Evolutionary conservation across 1,284 basidiomycete species (phyloP), one percentile per base, ranked within the genome.

Genomic region (Ceratobasidium sp.): DNA sequence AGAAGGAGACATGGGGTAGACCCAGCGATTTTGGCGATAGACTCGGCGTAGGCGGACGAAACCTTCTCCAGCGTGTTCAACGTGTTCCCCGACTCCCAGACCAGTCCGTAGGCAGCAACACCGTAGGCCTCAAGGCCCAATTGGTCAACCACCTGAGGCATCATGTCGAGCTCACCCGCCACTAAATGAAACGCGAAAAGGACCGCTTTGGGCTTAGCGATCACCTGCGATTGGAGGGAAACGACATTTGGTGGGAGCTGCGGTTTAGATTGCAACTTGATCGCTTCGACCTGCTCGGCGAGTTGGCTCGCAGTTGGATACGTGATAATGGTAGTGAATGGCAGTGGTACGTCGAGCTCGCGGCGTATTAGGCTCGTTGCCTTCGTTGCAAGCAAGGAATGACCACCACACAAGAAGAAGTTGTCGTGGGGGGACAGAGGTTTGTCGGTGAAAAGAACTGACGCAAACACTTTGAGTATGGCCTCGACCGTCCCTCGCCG

Each of bases 311-410:
- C 53, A 9, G 53, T 56, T 4, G 53, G 53, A 29, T 19, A 29
- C 24, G 19, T 56, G 53, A 56, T 56, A 19, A 56, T 56, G 53
- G 53, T 8, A 29, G 53, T 56, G 19, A 56, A 56, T 19, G 53
- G 53, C 11, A 56, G 53, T 24, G 53, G 7, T 24, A 56, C 53
- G 33, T 5, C 53, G 3, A 56, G 53, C 6, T 56, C 53, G 5
- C 53, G 53, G 11, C 53, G 9, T 14, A 56, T 56, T 8, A 56
- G 5, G 22, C 53, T 56, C 14, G 53, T 56, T 9, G 24, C 53
- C 24, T 29, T 56, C 6, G 53, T 56, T 19, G 53, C 53, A 7
- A 56, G 7, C 53, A 56, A 29, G 6, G 53, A 56, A 29, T 56
- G 24, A 8, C 53, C 53, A 29, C 53, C 53, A 19, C 5, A 29